Percentiles rank a stretch among this genome's conserved stretches.
Conservation (phyloP, 1,284 basidiomycete species). For the Trichosporon coremiiforme region DNA sequence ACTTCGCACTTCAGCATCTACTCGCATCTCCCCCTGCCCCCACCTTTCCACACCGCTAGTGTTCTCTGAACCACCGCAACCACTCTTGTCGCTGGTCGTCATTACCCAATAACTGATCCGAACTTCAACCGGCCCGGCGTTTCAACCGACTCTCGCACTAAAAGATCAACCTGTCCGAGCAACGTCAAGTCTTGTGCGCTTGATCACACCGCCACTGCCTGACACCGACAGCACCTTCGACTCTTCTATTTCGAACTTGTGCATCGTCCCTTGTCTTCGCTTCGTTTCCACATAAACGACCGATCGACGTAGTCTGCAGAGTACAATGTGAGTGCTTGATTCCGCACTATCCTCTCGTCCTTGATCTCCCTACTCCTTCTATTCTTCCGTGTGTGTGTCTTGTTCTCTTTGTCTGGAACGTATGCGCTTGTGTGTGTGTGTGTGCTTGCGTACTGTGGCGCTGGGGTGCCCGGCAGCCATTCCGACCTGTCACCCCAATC, state of each 20-base stretch:
- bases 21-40: not conserved
- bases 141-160: conserved; percentile 9
- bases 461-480: conserved; percentile 1
- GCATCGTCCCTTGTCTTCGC: conserved; percentile 2
- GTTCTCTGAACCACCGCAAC: not conserved
- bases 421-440: not conserved
- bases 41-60: not conserved
- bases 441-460: not conserved
- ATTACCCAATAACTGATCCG: conserved; percentile 6
- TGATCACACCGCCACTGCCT: conserved; percentile 8
- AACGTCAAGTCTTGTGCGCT: not conserved
- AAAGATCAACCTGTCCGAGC: not conserved
- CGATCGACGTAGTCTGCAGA: conserved; percentile 1
- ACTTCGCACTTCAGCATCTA: not conserved
- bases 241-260: not conserved
- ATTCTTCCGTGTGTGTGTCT: conserved; percentile 7
- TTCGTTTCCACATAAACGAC: conserved; percentile 3
- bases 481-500: not conserved
- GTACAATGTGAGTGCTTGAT: conserved; percentile 9
- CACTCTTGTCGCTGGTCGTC: conserved; percentile 5
- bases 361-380: not conserved
- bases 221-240: not conserved
- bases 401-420: conserved; percentile 7
- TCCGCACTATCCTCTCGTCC: not conserved
- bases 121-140: conserved; percentile 11